phyloP scores from a whole-genome alignment of 2,329 filamentous ascomycete species.

The Colletotrichum tropicale region DNA sequence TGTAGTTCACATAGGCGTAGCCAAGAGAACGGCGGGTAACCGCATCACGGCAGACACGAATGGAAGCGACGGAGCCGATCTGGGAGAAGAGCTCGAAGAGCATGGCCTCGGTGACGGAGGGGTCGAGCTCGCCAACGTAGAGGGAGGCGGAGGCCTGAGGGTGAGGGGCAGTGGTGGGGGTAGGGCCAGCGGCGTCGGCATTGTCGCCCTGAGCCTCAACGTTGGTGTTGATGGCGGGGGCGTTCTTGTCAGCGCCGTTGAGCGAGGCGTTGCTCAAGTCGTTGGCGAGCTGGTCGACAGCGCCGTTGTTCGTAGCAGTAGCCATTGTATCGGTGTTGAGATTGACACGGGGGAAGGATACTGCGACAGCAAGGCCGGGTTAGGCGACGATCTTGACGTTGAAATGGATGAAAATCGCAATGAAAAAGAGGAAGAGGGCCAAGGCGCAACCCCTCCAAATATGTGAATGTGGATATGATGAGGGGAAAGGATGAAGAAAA shows the following conservation, averaged over 20 bases:
- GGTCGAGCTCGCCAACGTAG: slow-evolving; percentile 98
- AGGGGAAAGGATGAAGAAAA: neutral
- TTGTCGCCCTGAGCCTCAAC: slow-evolving; percentile 62
- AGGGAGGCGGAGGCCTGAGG: slow-evolving; percentile 96
- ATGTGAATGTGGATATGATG: neutral
- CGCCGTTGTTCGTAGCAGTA: slow-evolving; percentile 60
- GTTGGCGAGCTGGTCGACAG: slow-evolving; percentile 81
- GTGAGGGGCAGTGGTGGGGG: slow-evolving; percentile 75
- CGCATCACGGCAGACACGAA: slow-evolving; percentile 98
- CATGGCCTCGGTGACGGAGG: slow-evolving; percentile 98
- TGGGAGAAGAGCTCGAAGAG: slow-evolving; percentile 99
- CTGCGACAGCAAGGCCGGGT: slow-evolving; percentile 1
- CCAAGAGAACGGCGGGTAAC: slow-evolving; percentile 98
- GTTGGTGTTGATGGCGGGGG: slow-evolving; percentile 75
- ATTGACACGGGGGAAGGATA: slow-evolving; percentile 16
- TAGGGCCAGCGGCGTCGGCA: slow-evolving; percentile 68
- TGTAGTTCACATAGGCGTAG: slow-evolving; percentile 99
- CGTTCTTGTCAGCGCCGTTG: slow-evolving; percentile 69
- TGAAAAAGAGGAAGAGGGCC: neutral
- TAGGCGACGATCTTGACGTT: neutral
- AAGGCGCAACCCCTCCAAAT: neutral
- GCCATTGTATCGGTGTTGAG: slow-evolving; percentile 56
- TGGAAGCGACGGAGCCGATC: slow-evolving; percentile 97
- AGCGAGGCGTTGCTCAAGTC: slow-evolving; percentile 76
- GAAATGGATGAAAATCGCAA: neutral